These are phyloP conservation scores for Kodamaea alishanica DNA, from an alignment of 1,139 yeast species.

Conservation along the genomic window DNA sequence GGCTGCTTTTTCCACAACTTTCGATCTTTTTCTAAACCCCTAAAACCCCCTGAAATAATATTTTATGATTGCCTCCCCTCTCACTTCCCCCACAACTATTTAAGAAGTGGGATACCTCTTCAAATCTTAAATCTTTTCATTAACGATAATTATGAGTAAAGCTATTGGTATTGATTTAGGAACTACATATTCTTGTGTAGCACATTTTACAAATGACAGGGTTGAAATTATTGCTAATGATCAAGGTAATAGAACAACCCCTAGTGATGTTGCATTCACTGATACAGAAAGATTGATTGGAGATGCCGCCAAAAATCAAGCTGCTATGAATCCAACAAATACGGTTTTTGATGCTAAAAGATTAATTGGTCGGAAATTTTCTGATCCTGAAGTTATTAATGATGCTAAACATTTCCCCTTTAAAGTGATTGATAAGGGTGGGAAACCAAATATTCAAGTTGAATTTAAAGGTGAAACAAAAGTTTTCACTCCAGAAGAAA, in stretches of 20 bases:
- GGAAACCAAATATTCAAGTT: slow-evolving; percentile 21
- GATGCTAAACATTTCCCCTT: slow-evolving; percentile 46
- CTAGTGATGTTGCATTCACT: slow-evolving; percentile 29
- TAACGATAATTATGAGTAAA: slow-evolving; percentile 15
- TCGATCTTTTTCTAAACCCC: too few species aligned
- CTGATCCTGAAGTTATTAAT: slow-evolving; percentile 41
- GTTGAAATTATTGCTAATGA: slow-evolving; percentile 42
- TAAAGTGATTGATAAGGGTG: slow-evolving; percentile 28
- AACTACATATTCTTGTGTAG: slow-evolving; percentile 30
- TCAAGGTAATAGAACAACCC: slow-evolving; percentile 47
- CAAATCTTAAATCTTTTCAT: too few species aligned
- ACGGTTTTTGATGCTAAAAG: slow-evolving; percentile 30
- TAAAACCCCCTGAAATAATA: too few species aligned
- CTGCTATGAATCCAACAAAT: slow-evolving; percentile 30
- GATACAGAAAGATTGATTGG: slow-evolving; percentile 29
- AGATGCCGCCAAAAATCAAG: slow-evolving; percentile 31
- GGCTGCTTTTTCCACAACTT: too few species aligned
- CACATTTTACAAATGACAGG: slow-evolving; percentile 17
- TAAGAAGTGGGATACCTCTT: too few species aligned
- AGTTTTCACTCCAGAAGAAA: slow-evolving; percentile 23
- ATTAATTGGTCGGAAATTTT: slow-evolving; percentile 45
- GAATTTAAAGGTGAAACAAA: slow-evolving; percentile 21
- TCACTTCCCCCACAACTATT: too few species aligned
- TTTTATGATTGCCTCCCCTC: too few species aligned
- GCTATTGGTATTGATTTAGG: slow-evolving; percentile 29